phyloP scores from a whole-genome alignment of 1,139 yeast species.

The Yamadazyma trypodendri region DNA sequence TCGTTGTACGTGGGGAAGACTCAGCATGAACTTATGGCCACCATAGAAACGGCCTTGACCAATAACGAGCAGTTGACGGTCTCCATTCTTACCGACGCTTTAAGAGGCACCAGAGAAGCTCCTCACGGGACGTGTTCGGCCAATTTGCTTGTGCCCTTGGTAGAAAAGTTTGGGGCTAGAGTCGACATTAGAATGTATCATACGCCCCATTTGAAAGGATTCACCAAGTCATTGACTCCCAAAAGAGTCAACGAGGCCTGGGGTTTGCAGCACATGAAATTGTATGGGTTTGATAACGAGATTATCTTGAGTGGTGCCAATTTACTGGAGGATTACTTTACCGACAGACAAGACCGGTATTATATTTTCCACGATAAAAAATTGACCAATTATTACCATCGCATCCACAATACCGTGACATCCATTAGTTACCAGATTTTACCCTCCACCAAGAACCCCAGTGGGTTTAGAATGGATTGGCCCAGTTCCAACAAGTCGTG shows the following conservation, averaged over 20 bases:
- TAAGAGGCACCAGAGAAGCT: slow-evolving; percentile 91
- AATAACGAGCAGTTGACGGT: slow-evolving; percentile 63
- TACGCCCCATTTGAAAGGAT: slow-evolving; percentile 80
- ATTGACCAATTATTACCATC: slow-evolving; percentile 71
- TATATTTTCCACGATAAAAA: slow-evolving; percentile 59
- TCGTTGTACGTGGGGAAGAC: slow-evolving; percentile 84
- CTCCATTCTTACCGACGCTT: slow-evolving; percentile 77
- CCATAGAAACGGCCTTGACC: slow-evolving; percentile 57
- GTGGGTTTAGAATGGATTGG: slow-evolving; percentile 68
- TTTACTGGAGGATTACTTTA: slow-evolving; percentile 84
- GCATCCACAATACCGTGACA: slow-evolving; percentile 64
- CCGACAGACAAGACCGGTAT: slow-evolving; percentile 95
- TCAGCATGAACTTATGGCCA: slow-evolving; percentile 71
- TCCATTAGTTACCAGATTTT: slow-evolving; percentile 64
- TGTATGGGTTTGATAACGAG: slow-evolving; percentile 92
- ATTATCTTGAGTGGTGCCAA: slow-evolving; percentile 90
- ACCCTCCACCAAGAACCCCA: slow-evolving; percentile 34
- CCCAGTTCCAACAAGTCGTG: slow-evolving; percentile 69
- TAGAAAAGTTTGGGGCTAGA: slow-evolving; percentile 65
- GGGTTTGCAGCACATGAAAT: slow-evolving; percentile 96
- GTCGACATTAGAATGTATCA: slow-evolving; percentile 84
- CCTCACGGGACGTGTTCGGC: slow-evolving; percentile 75
- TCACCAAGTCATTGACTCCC: slow-evolving; percentile 67
- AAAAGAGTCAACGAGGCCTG: slow-evolving; percentile 84
- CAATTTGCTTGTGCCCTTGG: slow-evolving; percentile 64